Conservation (phyloP, 768 basidiomycete genomes). For the Nidularia sp. region DNA sequence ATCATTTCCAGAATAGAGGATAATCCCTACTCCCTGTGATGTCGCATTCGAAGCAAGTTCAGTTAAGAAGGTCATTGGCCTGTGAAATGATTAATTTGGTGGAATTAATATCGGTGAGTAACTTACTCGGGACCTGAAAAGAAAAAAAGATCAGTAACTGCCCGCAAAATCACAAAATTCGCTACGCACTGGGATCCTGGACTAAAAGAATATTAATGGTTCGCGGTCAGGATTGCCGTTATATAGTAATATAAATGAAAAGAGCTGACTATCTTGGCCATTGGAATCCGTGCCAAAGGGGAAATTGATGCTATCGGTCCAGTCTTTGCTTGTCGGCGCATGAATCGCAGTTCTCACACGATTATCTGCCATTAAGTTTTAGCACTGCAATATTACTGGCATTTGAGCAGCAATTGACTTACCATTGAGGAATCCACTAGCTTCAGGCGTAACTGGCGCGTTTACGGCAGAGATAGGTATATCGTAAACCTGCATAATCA, state of each 20-base stretch:
- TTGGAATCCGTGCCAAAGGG: conserved; percentile 29
- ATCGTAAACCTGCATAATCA: background rate
- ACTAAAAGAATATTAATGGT: background rate
- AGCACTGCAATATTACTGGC: background rate
- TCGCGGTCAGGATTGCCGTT: background rate
- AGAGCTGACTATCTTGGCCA: conserved; percentile 15
- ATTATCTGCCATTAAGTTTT: conserved; percentile 32
- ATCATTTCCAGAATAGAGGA: conserved; percentile 67
- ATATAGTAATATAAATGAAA: background rate
- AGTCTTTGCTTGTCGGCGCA: conserved; percentile 58
- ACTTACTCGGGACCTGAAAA: background rate
- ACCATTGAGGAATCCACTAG: conserved; percentile 62
- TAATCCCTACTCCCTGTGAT: conserved; percentile 41
- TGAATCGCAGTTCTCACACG: conserved; percentile 59
- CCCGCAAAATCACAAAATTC: background rate
- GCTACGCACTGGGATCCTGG: background rate
- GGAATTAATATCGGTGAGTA: background rate
- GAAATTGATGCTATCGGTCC: conserved; percentile 31
- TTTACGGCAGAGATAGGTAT: background rate
- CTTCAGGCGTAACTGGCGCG: conserved; percentile 35
- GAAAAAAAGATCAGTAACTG: background rate
- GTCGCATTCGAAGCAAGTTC: conserved; percentile 67
- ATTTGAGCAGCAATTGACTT: conserved; percentile 5
- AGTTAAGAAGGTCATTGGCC: conserved; percentile 53
- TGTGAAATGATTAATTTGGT: background rate